Evolutionary conservation across 2,329 filamentous ascomycete species (phyloP), one percentile per base, ranked within the genome.

Genomic region (Laburnicola sp.): DNA sequence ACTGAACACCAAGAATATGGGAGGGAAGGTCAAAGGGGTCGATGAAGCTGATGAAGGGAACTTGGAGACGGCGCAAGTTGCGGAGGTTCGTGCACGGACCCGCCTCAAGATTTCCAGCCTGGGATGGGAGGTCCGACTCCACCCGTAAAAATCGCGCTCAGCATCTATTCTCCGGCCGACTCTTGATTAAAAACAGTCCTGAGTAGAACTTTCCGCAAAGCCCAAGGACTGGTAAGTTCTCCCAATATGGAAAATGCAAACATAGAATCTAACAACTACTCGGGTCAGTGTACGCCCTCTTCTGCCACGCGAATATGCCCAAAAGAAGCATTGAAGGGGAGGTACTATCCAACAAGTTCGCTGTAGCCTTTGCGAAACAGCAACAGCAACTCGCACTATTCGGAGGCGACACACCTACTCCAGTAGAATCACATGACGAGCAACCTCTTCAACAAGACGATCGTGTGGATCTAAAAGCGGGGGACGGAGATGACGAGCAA

Each of bases 311-410:
- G 45, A 57, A 32, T 11, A 74, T 74, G 71, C 58, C 70, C 11
- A 70, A 69, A 45, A 49, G 60, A 40, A 66, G 64, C 37, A 66
- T 53, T 8, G 78, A 80, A 51, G 78, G 78, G 36, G 82, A 84
- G 56, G 72, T 84, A 34, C 76, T 85, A 42, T 75, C 80, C 46
- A 84, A 83, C 59, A 74, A 75, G 46, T 74, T 80, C 28, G 81
- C 77, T 54, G 75, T 85, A 40, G 76, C 76, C 3, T 70, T 82
- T 7, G 80, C 82, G 5, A 78, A 79, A 47, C 78, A 76, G 44
- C 80, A 82, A 57, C 76, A 76, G 30, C 70, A 83, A 16, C 72
- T 85, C 52, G 75, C 79, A 57, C 81, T 80, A 79, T 76, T 85
- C 27, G 80, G 80, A 9, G 68, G 78, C n/a, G 73, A 22, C 22